phyloP scores from a whole-genome alignment of 2,329 filamentous ascomycete species.

The Alternaria sp. region DNA sequence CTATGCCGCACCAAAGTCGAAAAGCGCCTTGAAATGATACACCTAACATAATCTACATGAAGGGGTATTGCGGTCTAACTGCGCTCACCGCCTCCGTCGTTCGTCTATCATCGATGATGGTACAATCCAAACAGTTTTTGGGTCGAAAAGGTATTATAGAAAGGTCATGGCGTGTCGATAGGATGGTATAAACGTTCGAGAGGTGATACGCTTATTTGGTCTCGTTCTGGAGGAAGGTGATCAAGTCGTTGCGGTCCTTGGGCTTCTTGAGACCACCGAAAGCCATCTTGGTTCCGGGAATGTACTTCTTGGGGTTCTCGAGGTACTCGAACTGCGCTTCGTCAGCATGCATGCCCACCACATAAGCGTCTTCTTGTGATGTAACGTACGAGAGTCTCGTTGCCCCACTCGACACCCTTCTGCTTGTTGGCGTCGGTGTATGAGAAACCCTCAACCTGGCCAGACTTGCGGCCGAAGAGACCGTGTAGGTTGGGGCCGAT shows the following conservation, averaged over 20 bases:
- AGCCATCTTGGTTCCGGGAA: constrained; percentile 99
- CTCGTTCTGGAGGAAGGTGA: constrained; percentile 78
- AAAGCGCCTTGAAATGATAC: constrained; percentile 42
- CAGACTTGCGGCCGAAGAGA: constrained; percentile 95
- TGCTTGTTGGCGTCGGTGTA: constrained; percentile 99
- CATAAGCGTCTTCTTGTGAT: not conserved
- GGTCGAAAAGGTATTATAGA: constrained; percentile 33
- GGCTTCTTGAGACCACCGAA: constrained; percentile 99
- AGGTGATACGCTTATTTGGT: constrained; percentile 65
- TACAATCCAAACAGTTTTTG: constrained; percentile 43
- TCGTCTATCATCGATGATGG: constrained; percentile 51
- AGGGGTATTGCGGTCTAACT: constrained; percentile 28
- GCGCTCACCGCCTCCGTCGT: constrained; percentile 41
- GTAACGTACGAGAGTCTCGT: constrained; percentile 75
- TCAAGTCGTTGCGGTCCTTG: constrained; percentile 98
- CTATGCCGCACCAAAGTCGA: constrained; percentile 44
- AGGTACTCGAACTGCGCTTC: constrained; percentile 84
- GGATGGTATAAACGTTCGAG: constrained; percentile 21
- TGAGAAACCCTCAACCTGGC: constrained; percentile 87
- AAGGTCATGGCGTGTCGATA: constrained; percentile 35
- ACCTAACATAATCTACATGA: constrained; percentile 47
- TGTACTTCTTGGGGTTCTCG: constrained; percentile 99
- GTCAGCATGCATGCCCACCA: constrained; percentile 15
- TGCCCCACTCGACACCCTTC: constrained; percentile 89
- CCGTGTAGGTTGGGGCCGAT: constrained; percentile 96